Base-by-base conservation (phyloP, 768 basidiomycete species). In the Auriculariales sp. region DNA sequence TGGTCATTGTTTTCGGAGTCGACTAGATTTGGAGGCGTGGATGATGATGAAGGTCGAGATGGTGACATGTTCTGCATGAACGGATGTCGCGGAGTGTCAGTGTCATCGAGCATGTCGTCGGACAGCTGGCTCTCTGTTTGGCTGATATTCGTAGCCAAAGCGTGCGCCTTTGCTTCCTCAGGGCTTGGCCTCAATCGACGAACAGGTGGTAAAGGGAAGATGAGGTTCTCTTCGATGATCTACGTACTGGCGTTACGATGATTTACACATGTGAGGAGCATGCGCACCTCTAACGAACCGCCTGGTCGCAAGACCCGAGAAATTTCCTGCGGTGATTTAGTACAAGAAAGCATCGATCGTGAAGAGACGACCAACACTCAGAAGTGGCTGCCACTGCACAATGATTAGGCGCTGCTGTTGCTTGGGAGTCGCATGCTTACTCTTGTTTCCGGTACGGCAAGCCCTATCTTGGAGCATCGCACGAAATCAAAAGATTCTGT, bases 151-250 rank as follows among this genome's bases (percentile, higher is more conserved):
- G n/a, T n/a, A n/a, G n/a, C n/a, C n/a, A n/a, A n/a, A 12, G 39
- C 39, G 9, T 44, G 39, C 22, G 39, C 17, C 9, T 19, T 24
- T 24, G 39, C 39, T 44, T 44, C 39, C 7, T n/a, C 14, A 9
- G 39, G 39, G 19, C 19, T 44, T 5, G 39, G 39, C 19, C 27
- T 44, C 22, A 44, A 25, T 25, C 22, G 39, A 19, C 39, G 39
- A 44, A 44, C 39, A 15, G 22, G 22, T 7, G 39, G 39, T 12
- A 44, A 25, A 7, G 39, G 39, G 39, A 44, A 44, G 17, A 44
- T 44, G 22, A 44, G 39, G 39, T 44, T 44, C 19, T 44, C 39
- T 24, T 44, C 39, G 39, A 44, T 44, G 22, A 44, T 44, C 39
- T 44, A n/a, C 7, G n/a, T n/a, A n/a, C n/a, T n/a, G n/a, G n/a